Conservation (phyloP, 257 asterid genomes). For the Sherardia arvensis region DNA sequence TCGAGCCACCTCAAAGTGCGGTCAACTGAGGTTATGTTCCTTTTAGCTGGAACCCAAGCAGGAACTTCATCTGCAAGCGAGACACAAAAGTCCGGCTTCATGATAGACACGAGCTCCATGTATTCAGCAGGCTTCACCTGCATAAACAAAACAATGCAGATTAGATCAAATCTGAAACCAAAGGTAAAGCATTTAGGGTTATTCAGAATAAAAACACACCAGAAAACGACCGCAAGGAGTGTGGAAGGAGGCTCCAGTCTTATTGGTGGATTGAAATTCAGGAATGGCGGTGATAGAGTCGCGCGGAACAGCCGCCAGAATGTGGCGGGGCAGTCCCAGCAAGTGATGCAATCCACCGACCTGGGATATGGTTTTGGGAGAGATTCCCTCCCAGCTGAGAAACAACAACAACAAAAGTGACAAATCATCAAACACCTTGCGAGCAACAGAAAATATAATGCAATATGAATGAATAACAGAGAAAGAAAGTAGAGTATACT, state of each 20-base stretch:
- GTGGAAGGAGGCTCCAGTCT: slow-evolving; percentile 79
- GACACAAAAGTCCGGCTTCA: slow-evolving; percentile 83
- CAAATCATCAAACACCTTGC: background rate
- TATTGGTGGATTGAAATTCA: slow-evolving; percentile 49
- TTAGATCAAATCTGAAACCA: background rate
- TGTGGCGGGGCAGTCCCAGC: slow-evolving; percentile 55
- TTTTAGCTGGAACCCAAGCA: slow-evolving; percentile 81
- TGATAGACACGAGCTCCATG: slow-evolving; percentile 55
- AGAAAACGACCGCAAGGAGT: slow-evolving; percentile 76
- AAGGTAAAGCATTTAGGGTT: background rate
- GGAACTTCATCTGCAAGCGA: slow-evolving; percentile 94
- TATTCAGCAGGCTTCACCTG: slow-evolving; percentile 69
- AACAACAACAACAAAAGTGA: background rate
- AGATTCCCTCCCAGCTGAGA: slow-evolving; percentile 63
- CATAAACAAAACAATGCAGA: background rate
- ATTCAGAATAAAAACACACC: slow-evolving; percentile 22
- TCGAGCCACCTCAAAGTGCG: slow-evolving; percentile 91
- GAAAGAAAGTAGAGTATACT: slow-evolving; percentile 6
- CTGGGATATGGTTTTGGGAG: slow-evolving; percentile 49
- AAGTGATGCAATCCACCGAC: slow-evolving; percentile 72
- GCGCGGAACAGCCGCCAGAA: slow-evolving; percentile 62
- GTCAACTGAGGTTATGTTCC: slow-evolving; percentile 65
- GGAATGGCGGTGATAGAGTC: slow-evolving; percentile 73
- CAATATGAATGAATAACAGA: background rate
- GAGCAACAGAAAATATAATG: background rate